Base-by-base conservation (phyloP, 805 yeast species). In the Kazachstania kunashirensis region DNA sequence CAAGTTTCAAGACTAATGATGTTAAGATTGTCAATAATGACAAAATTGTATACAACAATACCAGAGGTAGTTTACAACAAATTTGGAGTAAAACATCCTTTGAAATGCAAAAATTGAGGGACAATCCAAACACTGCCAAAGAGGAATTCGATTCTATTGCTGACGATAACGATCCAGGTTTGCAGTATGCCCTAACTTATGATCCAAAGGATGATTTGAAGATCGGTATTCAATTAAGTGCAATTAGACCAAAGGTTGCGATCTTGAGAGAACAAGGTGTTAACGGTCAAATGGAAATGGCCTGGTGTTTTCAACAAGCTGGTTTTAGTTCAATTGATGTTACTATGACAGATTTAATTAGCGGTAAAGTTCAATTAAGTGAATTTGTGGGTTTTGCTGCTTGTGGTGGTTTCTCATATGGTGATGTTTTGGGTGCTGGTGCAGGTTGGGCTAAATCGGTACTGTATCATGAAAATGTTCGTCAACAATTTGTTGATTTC, bases 381-480 rank as follows among this genome's bases (percentile, higher is more conserved):
- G 80, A 75, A 31, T 92, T 92, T 61, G 84, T 79, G 34, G 98
- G 98, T 44, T 51, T 92, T 33, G 97, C 96, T 29, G 97, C 97
- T 3, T 94, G 98, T 66, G 98, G 98, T 63, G 98, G 98, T 12
- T 92, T 92, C 70, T 85, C 96, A 2, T 92, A 88, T 55, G 98
- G 98, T 70, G 98, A 92, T 63, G 98, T 92, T 33, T 69, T 92
- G 42, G 98, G 98, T 49, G 98, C 98, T 24, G 98, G 96, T 57
- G 82, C 89, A 37, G 98, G 98, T 40, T 92, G 98, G 98, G 98
- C 98, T 40, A 86, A 85, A 55, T 84, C 96, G 13, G 95, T 92
- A 8, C 65, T 92, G 47, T 86, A 79, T 72, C 81, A 89, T 56
- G 84, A 75, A 25, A 67, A 64, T 37, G 82, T 89, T 25, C 77